phyloP scores from a whole-genome alignment of 371 early-diverging fungal genomes.

The Neoconidiobolus thromboides region DNA sequence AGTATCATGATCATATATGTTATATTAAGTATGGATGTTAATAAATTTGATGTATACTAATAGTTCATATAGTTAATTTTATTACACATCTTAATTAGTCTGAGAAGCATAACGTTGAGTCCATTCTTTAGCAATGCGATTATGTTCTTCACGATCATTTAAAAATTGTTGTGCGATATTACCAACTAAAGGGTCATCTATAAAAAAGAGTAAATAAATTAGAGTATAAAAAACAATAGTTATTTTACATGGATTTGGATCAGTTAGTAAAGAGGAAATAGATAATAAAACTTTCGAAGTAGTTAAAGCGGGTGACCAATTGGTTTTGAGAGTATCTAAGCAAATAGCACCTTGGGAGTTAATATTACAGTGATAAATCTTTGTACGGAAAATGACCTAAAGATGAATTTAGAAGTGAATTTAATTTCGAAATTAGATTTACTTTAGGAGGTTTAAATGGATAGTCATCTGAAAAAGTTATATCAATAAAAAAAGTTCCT shows the following conservation, averaged over 20 bases:
- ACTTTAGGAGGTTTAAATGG: constrained; percentile 90
- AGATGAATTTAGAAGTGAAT: background rate
- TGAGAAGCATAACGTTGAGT: constrained; percentile 20
- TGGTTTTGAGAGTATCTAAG: constrained; percentile 81
- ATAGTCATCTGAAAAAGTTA: constrained; percentile 70
- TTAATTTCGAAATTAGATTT: background rate
- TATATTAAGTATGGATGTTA: background rate
- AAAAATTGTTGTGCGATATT: constrained; percentile 85
- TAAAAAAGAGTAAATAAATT: background rate
- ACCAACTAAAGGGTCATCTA: constrained; percentile 83
- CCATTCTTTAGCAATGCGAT: constrained; percentile 84
- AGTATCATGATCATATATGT: too few species aligned
- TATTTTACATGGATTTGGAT: constrained; percentile 66
- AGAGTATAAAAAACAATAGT: background rate
- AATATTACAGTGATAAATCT: constrained; percentile 94
- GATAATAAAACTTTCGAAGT: constrained; percentile 79
- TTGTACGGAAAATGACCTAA: constrained; percentile 61
- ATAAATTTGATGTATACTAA: background rate
- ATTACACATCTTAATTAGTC: background rate
- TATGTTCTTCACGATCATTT: constrained; percentile 71
- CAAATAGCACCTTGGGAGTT: constrained; percentile 80
- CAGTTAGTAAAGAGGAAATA: constrained; percentile 77
- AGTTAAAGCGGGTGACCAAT: constrained; percentile 91
- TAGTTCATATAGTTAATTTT: background rate
- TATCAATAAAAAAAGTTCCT: constrained; percentile 63